phyloP scores from a whole-genome alignment of 805 yeast genomes.

The Wickerhamiella galacta region DNA sequence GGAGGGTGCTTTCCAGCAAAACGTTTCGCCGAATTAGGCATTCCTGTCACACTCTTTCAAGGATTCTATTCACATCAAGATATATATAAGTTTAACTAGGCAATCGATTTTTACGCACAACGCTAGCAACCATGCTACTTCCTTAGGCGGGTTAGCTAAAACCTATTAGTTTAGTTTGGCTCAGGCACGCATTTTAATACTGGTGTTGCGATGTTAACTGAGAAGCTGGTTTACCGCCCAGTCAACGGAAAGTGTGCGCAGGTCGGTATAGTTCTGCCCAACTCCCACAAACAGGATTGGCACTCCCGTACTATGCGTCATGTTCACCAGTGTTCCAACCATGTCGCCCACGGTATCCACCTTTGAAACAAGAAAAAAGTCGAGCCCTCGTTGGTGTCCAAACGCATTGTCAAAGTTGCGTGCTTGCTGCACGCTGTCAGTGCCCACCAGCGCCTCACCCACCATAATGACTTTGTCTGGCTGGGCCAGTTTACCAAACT shows the following conservation, averaged over 20 bases:
- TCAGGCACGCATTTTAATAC: neutral
- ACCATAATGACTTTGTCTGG: constrained; percentile 98
- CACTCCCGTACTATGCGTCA: constrained; percentile 91
- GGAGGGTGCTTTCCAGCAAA: constrained; percentile 22
- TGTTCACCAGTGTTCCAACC: constrained; percentile 91
- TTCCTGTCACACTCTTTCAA: too few relatives aligned
- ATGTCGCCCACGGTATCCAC: constrained; percentile 96
- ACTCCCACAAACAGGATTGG: constrained; percentile 93
- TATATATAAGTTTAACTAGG: too few relatives aligned
- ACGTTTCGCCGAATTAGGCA: too few relatives aligned
- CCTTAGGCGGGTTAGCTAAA: neutral
- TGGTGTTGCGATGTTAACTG: constrained; percentile 33
- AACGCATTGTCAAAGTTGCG: constrained; percentile 84
- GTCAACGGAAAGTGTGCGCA: constrained; percentile 74
- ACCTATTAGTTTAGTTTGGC: neutral
- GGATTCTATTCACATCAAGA: too few relatives aligned
- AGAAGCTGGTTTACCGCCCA: constrained; percentile 82
- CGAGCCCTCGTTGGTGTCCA: constrained; percentile 64
- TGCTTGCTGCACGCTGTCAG: constrained; percentile 93
- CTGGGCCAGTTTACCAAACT: constrained; percentile 86
- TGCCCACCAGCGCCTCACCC: constrained; percentile 94
- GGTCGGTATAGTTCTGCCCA: constrained; percentile 92
- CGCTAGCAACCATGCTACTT: neutral
- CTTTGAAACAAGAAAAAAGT: constrained; percentile 82
- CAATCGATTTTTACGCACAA: neutral